Base-by-base conservation (phyloP, 2,329 filamentous ascomycete genomes). In the Alternaria ethzedia region DNA sequence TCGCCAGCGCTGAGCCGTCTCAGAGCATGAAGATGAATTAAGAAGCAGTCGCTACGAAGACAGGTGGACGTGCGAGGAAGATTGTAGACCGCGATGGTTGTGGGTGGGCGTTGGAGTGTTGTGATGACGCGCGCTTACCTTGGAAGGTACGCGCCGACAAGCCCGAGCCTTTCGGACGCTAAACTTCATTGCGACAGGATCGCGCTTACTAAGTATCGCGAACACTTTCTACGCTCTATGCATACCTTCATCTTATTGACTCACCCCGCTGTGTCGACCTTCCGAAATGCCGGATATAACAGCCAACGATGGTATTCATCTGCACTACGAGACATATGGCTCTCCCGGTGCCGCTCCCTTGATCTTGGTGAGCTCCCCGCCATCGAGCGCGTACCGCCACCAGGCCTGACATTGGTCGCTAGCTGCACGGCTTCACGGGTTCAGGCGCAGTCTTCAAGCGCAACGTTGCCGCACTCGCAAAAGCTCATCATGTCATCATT, bases 361-460 rank as follows among this genome's bases (percentile, higher is more conserved):
- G 17, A 64, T 73, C 9, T 20, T 72, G 23, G 70, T 73, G 51
- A 36, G 66, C 13, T 3, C 26, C 9, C 13, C 30, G 17, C 43
- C 30, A n/a, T 25, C 12, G n/a, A 32, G 21, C 21, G 17, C n/a
- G 45, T 20, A 9, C 15, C 8, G 32, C 32, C 30, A 2, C 2
- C 32, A 11, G 8, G 26, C 17, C 44, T 58, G 44, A 50, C 57
- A 28, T 20, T 13, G 13, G 43, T 17, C n/a, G 8, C 13, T 23
- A 73, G 73, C 65, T 75, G 9, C 73, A 75, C 49, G 73, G 73
- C 54, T 75, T 74, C 55, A 75, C 73, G 17, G 72, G 73, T 20
- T 71, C 73, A 0, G 60, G 67, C 0, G 54, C 63, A n/a, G 70
- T 71, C 10, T 75, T 73, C 56, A 47, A 63, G 13, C 70, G 66